Evolutionary conservation across 805 yeast species (phyloP).

Genomic region (Yamadazyma laniorum): DNA sequence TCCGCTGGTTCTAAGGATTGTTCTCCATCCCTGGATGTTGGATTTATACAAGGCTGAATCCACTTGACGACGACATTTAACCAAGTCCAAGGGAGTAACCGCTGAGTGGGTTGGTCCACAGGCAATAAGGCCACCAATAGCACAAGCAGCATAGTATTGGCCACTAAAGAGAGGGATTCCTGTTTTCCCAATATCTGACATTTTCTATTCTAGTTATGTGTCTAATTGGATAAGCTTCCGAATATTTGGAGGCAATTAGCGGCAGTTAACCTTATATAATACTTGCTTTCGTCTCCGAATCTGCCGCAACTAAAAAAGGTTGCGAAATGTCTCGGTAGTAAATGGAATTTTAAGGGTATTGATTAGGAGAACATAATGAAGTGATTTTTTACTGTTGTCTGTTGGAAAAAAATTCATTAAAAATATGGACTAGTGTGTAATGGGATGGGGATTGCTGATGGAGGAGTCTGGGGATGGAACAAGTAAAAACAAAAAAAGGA

Average conservation of each 20-base stretch:
- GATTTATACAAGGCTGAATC: slow-evolving; percentile 68
- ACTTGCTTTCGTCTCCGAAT: too few species aligned
- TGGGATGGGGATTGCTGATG: too few species aligned
- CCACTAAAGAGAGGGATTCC: slow-evolving; percentile 53
- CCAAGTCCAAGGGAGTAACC: slow-evolving; percentile 90
- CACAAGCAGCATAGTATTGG: slow-evolving; percentile 71
- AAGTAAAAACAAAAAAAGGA: neutral
- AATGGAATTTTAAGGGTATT: too few species aligned
- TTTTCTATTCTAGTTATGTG: neutral
- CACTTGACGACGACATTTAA: slow-evolving; percentile 92
- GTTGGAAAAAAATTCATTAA: too few species aligned
- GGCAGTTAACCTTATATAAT: too few species aligned
- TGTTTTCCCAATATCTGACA: slow-evolving; percentile 3
- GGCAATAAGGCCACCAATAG: slow-evolving; percentile 77
- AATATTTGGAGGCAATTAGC: too few species aligned
- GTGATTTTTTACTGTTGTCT: neutral
- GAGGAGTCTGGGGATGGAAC: too few species aligned
- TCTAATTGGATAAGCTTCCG: too few species aligned
- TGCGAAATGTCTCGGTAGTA: too few species aligned
- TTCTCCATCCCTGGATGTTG: slow-evolving; percentile 77
- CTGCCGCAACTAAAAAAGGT: too few species aligned
- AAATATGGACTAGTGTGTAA: too few species aligned
- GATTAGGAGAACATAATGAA: neutral
- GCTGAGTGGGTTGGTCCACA: slow-evolving; percentile 97
- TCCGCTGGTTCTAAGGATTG: slow-evolving; percentile 75